Evolutionary conservation across 2,329 filamentous ascomycete genomes (phyloP).

Genomic region (Colletotrichum liriopes): DNA sequence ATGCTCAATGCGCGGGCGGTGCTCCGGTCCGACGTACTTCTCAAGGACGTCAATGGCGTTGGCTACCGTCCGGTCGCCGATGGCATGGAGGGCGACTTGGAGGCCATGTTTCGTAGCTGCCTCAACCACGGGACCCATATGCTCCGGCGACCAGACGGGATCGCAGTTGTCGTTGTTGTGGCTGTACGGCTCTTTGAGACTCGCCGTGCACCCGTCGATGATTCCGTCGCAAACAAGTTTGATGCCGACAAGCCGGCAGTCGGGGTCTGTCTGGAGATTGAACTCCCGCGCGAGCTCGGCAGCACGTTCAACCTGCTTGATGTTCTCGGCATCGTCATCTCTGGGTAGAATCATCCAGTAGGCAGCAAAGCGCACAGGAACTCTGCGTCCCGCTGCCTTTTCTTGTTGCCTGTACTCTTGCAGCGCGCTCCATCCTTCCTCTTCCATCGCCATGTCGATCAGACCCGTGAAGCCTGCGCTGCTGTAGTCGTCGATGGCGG

Average conservation of each 20-base stretch:
- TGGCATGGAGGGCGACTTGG: conserved; percentile 77
- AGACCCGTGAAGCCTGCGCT: conserved; percentile 68
- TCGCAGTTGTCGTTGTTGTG: conserved; percentile 62
- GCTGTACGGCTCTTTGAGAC: conserved; percentile 66
- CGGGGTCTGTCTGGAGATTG: conserved; percentile 55
- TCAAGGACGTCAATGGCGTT: conserved; percentile 73
- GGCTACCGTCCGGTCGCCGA: conserved; percentile 72
- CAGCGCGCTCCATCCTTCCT: conserved; percentile 68
- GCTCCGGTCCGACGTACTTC: conserved; percentile 57
- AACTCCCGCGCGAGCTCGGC: conserved; percentile 63
- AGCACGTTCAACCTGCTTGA: conserved; percentile 67
- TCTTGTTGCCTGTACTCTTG: conserved; percentile 53
- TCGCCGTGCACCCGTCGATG: conserved; percentile 71
- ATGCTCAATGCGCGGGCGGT: conserved; percentile 76
- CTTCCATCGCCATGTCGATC: conserved; percentile 74
- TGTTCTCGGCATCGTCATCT: conserved; percentile 58
- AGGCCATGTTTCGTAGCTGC: conserved; percentile 58
- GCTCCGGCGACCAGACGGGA: conserved; percentile 68
- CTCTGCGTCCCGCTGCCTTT: conserved; percentile 48
- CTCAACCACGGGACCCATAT: conserved; percentile 68
- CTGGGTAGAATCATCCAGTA: conserved; percentile 70
- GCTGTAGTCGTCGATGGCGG: conserved; percentile 65
- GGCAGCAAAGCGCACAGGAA: conserved; percentile 66
- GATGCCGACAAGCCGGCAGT: conserved; percentile 61
- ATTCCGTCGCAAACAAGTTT: conserved; percentile 73